Conservation (phyloP, 495 filamentous ascomycete species). For the Aspergillus conjunctus region DNA sequence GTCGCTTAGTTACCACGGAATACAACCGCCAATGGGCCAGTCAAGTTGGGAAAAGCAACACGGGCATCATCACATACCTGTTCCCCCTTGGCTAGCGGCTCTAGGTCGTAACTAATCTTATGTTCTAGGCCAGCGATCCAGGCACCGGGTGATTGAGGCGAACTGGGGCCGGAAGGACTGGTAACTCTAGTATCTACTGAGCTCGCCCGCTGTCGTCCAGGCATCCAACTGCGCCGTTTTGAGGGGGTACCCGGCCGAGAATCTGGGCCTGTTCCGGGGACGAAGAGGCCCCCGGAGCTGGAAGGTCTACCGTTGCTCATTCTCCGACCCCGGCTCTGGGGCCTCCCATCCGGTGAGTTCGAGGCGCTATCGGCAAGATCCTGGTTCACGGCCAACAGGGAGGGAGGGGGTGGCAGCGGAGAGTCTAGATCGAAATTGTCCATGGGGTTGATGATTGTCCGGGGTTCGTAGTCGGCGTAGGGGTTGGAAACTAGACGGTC, state of each 20-base stretch:
- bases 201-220: constrained; percentile 46
- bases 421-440: constrained; percentile 39
- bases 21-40: not conserved
- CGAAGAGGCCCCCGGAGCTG: constrained; percentile 41
- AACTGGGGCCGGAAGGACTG: constrained; percentile 21
- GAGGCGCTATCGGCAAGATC: constrained; percentile 42
- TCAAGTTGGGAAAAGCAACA: not conserved
- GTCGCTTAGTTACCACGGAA: constrained; percentile 7
- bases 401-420: constrained; percentile 45
- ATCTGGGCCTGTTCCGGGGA: constrained; percentile 40
- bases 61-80: constrained; percentile 48
- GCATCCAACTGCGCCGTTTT: constrained; percentile 59
- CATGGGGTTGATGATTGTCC: constrained; percentile 31
- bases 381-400: constrained; percentile 45
- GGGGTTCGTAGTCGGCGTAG: constrained; percentile 33
- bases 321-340: constrained; percentile 46
- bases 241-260: constrained; percentile 46
- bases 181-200: constrained; percentile 32
- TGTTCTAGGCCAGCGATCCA: constrained; percentile 64
- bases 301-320: constrained; percentile 37
- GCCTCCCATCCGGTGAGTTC: constrained; percentile 37
- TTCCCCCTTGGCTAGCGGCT: constrained; percentile 58
- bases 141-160: constrained; percentile 43
- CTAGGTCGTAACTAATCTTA: constrained; percentile 63
- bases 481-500: constrained; percentile 44